Base-by-base conservation (phyloP, 1,284 basidiomycete species). In the Pseudozyma pruni region DNA sequence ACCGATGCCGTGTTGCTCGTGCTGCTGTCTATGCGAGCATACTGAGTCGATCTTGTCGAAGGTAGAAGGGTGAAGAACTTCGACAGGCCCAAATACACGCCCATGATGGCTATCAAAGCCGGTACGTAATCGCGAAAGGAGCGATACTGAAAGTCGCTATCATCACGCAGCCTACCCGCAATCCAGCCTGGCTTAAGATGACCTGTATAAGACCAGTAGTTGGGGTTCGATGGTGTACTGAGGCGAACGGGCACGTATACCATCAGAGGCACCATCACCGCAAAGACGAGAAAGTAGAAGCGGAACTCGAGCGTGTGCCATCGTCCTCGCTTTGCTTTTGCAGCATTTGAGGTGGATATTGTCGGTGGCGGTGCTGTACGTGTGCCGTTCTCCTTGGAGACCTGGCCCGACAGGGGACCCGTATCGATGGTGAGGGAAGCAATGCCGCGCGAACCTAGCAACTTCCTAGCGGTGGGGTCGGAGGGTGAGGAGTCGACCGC, bases 251-350 rank as follows among this genome's bases (percentile, higher is more conserved):
- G 92, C 64, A 91, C 86, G 86, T 89, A 93, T 5, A 88, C 84
- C 90, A 98, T 92, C 53, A 89, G 77, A 0, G 91, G 90, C 10
- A 97, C 83, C 13, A 87, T 88, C 20, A 90, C 48, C 14, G 85
- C 80, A 34, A 90, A 88, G 1, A 89, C 85, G 23, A 89, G 64
- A 60, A 86, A 89, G 84, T 98, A 98, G 48, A 90, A 77, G 60
- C 87, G 85, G 84, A 96, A 98, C 83, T 98, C 95, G 16, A 85
- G 83, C 0, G 92, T 91, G 42, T 83, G 84, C 95, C 94, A 98
- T 84, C 91, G 71, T 33, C 62, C 69, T 0, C 58, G 38, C 32
- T 67, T 61, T 0, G 38, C n/a, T 1, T 13, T 6, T 19, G 16
- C 8, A 5, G 23, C 7, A 3, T 44, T 32, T 11, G 22, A 22